Base-by-base conservation (phyloP, 2,329 filamentous ascomycete species). In the Colletotrichum tropicale region DNA sequence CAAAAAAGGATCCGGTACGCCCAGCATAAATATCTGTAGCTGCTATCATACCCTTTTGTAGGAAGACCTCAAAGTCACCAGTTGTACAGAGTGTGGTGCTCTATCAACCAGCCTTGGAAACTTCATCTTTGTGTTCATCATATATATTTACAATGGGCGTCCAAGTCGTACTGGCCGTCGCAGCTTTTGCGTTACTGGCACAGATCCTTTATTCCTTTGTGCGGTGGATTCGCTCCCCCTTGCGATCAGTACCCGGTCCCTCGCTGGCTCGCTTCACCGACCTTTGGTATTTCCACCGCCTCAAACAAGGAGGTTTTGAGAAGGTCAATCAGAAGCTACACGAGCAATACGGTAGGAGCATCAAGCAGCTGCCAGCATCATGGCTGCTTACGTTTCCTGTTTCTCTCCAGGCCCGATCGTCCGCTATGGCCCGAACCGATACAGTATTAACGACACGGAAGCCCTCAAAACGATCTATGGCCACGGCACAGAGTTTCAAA, bases 371-470 rank as follows among this genome's bases (percentile, higher is more conserved):
- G 38, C 1, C 38, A 43, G 8, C 0, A 43, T 1, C 18, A 43
- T 43, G 26, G 0, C 15, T 21, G 3, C n/a, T 56, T 8, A 24
- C 24, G 1, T 4, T 36, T 52, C 21, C 21, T n/a, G n/a, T 6
- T 24, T 61, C 18, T 48, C 21, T 13, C n/a, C 18, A 83, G 84
- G 84, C 0, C 76, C 82, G 0, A 80, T 90, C 21, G 84, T 89
- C 1, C 86, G 88, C 0, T 85, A 89, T 70, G 86, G 86, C 0
- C 88, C 88, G 0, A 83, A 87, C 32, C 84, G 88, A 13, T 89
- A 88, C 71, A 88, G 85, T 36, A 81, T 90, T 74, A 83, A 82
- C 43, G 84, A 88, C 68, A 79, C 83, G 0, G 79, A 83, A 0
- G 87, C 86, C 0, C 77, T 84, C 6, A 87, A 86, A 70, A 76